These are phyloP conservation scores for Geotrichum ghanense DNA, from an alignment of 805 yeast genomes.

Conservation along the genomic window DNA sequence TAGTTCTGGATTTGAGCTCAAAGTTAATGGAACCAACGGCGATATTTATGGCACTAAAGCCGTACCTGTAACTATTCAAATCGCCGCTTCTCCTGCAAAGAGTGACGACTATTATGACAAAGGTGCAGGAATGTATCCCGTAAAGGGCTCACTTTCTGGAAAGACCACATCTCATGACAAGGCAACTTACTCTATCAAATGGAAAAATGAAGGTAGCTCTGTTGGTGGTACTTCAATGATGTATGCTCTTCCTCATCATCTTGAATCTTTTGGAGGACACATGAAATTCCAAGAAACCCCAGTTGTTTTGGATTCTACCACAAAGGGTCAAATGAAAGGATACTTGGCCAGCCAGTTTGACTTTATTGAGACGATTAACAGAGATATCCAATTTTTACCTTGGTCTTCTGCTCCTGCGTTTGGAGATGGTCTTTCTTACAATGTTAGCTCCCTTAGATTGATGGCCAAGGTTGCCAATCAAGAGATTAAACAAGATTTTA, in stretches of 20 bases:
- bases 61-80: slow-evolving; percentile 33
- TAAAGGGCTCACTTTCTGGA: slow-evolving; percentile 38
- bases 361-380: slow-evolving; percentile 30
- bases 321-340: slow-evolving; percentile 32
- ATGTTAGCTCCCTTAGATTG: slow-evolving; percentile 28
- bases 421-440: slow-evolving; percentile 13
- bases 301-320: slow-evolving; percentile 34
- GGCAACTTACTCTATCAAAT: slow-evolving; percentile 39
- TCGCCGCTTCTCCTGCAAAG: slow-evolving; percentile 36
- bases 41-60: slow-evolving; percentile 3
- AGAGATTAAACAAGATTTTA: slow-evolving; percentile 46
- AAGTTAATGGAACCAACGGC: slow-evolving; percentile 28
- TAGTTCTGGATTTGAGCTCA: slow-evolving; percentile 23
- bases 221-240: slow-evolving; percentile 31
- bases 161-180: slow-evolving; percentile 32
- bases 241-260: slow-evolving; percentile 64
- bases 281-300: slow-evolving; percentile 25
- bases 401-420: slow-evolving; percentile 33
- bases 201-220: slow-evolving; percentile 41
- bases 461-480: slow-evolving; percentile 38
- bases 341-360: slow-evolving; percentile 22
- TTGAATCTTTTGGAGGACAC: slow-evolving; percentile 30
- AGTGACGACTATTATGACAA: slow-evolving; percentile 36
- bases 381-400: slow-evolving; percentile 42
- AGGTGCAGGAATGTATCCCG: slow-evolving; percentile 60